Evolutionary conservation across 306 rosid genomes (phyloP).

Genomic region (Corylus avellana): DNA sequence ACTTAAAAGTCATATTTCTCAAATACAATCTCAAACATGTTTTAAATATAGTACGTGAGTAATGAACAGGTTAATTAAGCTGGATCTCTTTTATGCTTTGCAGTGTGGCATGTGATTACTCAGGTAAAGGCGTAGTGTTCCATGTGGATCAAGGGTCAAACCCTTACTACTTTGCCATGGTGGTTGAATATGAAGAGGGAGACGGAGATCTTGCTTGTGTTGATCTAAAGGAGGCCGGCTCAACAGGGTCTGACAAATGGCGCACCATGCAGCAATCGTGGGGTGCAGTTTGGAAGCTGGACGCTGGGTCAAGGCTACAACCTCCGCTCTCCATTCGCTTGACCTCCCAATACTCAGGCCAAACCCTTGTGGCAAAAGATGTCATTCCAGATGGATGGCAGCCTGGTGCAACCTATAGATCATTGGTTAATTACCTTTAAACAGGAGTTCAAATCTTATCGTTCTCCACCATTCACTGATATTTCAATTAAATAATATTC

Average conservation of each 20-base stretch:
- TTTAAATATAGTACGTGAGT: no score
- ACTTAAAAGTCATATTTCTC: no score
- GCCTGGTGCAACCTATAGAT: constrained; percentile 41
- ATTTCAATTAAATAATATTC: no score
- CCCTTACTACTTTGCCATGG: constrained; percentile 31
- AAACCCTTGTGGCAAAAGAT: constrained; percentile 38
- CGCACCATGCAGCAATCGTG: constrained; percentile 46
- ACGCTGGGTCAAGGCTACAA: constrained; percentile 32
- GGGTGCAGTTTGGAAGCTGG: constrained; percentile 59
- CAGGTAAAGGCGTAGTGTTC: constrained; percentile 35
- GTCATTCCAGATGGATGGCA: constrained; percentile 44
- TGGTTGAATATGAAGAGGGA: constrained; percentile 43
- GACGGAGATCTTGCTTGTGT: constrained; percentile 43
- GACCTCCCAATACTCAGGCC: constrained; percentile 35
- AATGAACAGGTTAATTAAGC: no score
- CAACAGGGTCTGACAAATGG: constrained; percentile 30
- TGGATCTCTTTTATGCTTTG: no score
- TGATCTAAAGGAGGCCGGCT: constrained; percentile 25
- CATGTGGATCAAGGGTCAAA: constrained; percentile 42
- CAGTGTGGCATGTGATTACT: constrained; percentile 44
- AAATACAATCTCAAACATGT: no score
- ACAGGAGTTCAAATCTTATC: background rate
- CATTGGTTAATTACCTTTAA: constrained; percentile 35
- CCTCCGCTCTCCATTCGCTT: constrained; percentile 43
- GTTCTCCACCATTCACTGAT: background rate